Conservation (phyloP, 192 early-diverging fungal genomes). For the Thoreauomyces humboldtii region DNA sequence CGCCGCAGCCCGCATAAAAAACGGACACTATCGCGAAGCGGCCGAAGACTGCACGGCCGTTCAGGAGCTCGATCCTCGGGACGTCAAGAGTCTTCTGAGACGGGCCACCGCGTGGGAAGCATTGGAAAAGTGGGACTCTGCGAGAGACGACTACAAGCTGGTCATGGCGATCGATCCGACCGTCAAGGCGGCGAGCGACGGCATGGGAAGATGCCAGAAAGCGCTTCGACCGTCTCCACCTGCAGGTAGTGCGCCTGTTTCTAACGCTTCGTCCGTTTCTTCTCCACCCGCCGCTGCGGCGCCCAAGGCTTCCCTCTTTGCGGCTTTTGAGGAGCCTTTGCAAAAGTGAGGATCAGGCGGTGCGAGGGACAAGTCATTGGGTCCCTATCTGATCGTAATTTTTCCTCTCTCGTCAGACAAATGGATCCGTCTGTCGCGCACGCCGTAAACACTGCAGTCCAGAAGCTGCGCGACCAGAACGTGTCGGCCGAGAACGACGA, state of each 20-base stretch:
- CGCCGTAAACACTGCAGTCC: constrained; percentile 59
- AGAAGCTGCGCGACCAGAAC: constrained; percentile 72
- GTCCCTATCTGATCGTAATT: neutral
- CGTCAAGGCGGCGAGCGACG: constrained; percentile 42
- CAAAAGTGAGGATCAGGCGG: constrained; percentile 2
- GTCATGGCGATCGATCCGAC: constrained; percentile 34
- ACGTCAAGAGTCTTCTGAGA: constrained; percentile 76
- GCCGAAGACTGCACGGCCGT: constrained; percentile 66
- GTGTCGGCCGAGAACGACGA: constrained; percentile 72
- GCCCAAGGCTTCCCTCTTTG: constrained; percentile 11
- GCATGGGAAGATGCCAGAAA: constrained; percentile 57
- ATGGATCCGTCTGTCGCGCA: constrained; percentile 10
- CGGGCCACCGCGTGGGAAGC: constrained; percentile 79
- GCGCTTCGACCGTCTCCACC: constrained; percentile 31
- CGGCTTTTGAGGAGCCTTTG: constrained; percentile 10
- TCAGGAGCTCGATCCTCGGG: constrained; percentile 48
- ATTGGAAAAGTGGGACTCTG: constrained; percentile 76
- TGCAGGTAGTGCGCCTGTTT: neutral
- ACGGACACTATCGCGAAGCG: constrained; percentile 72
- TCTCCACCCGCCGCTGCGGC: neutral
- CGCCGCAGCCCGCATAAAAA: constrained; percentile 76
- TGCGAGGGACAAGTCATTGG: no score
- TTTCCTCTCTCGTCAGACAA: neutral
- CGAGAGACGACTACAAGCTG: constrained; percentile 46
- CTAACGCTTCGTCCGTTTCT: neutral